Base-by-base conservation (phyloP, 352 stramenopile genomes). In the Globisporangium uncinulatum region DNA sequence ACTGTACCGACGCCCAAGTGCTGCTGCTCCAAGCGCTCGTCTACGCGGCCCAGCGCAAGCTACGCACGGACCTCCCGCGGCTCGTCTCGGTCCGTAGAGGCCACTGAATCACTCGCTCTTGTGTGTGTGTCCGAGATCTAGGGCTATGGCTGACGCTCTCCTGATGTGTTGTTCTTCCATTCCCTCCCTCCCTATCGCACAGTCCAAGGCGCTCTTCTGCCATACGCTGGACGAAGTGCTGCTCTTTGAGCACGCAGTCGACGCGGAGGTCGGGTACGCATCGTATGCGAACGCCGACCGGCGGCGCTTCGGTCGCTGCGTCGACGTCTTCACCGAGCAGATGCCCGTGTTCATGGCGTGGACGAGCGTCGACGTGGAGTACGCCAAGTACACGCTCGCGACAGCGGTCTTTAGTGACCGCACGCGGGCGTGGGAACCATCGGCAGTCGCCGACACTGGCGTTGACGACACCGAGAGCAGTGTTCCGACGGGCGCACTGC, bases 181-280 rank as follows among this genome's bases (percentile, higher is more conserved):
- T 50, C 10, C 52, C 5, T 34, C 44, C 20, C 46, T 19, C 20
- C 11, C n/a, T 50, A 7, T 19, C 32, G 19, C 13, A 8, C 47
- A 80, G 72, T 56, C 77, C 46, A 58, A 74, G n/a, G 60, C 63
- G 2, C 57, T 86, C 1, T 62, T 92, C 44, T 92, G 82, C 54
- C 82, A 92, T 51, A 83, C 74, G 3, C 61, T 92, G 19, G 82
- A 92, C 42, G 82, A 92, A 65, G 63, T 89, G 0, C 46, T 92
- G 54, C 66, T 90, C 8, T 92, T 92, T 65, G 82, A 92, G 56
- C 71, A 76, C 37, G 31, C 59, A 2, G 59, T 90, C 20, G 76
- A 92, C 47, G 78, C 85, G 7, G 69, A 86, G 20, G 73, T 88
- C 54, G 69, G 62, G 20, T 92, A 92, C 50, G 67, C 67, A 9